Evolutionary conservation across 2,329 filamentous ascomycete genomes (phyloP).

Genomic region (Trichoderma hamatum): DNA sequence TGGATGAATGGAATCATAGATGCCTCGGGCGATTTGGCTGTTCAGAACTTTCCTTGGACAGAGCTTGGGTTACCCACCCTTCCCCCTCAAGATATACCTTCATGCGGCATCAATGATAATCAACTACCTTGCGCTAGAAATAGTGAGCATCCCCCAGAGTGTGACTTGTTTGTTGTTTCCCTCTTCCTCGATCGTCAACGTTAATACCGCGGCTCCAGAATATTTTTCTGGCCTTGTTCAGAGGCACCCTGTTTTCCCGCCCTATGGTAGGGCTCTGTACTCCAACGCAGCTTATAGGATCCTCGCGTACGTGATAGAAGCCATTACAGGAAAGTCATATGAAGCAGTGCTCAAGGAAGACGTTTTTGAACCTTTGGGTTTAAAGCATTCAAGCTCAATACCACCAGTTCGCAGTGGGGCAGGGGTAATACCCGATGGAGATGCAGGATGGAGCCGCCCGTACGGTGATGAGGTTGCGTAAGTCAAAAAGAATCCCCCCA

Average conservation of each 20-base stretch:
- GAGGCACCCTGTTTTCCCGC: slow-evolving; percentile 29
- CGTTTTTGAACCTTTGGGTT: slow-evolving; percentile 21
- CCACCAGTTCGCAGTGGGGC: slow-evolving; percentile 2
- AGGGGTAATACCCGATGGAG: slow-evolving; percentile 27
- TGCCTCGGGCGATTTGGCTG: slow-evolving; percentile 15
- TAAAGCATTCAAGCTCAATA: slow-evolving; percentile 22
- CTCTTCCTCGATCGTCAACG: neutral
- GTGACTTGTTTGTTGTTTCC: no score
- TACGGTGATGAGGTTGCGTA: slow-evolving; percentile 28
- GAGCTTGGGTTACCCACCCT: slow-evolving; percentile 1
- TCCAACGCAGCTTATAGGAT: slow-evolving; percentile 33
- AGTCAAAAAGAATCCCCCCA: neutral
- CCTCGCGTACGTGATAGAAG: slow-evolving; percentile 32
- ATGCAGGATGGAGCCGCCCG: slow-evolving; percentile 17
- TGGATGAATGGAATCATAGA: neutral
- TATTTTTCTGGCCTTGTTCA: slow-evolving; percentile 29
- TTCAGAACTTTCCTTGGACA: slow-evolving; percentile 16
- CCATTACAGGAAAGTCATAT: slow-evolving; percentile 31
- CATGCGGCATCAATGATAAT: slow-evolving; percentile 24
- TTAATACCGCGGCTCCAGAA: slow-evolving; percentile 10
- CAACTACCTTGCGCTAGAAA: slow-evolving; percentile 7
- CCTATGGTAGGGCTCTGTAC: slow-evolving; percentile 31
- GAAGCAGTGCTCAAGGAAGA: slow-evolving; percentile 13
- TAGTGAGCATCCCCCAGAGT: neutral
- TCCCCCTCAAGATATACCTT: slow-evolving; percentile 19